Evolutionary conservation across 1,284 basidiomycete species (phyloP), one percentile per base, ranked within the genome.

Genomic region (Irpex lacteus): DNA sequence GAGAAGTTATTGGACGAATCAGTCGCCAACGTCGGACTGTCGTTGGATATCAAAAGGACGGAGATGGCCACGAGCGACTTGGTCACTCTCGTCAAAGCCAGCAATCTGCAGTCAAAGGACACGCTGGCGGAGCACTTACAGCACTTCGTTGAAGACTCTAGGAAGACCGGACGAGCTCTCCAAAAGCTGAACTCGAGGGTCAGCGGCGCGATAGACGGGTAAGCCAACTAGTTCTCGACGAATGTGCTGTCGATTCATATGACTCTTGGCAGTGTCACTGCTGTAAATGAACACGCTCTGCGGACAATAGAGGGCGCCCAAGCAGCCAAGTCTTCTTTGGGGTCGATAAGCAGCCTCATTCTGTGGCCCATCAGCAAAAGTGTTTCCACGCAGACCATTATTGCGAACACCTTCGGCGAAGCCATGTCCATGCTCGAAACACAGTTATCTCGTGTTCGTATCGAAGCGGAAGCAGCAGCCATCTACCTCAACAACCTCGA

Each of bases 1-100:
- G 88, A 86, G 62, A 78, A 87, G 64, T 73, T 92, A 32, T 71
- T 88, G 36, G 86, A 84, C 59, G 82, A 85, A 58, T 78, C 85
- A 0, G 79, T 81, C 0, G 85, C 84, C 2, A 81, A 85, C 0
- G 83, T 85, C 0, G 80, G 79, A 3, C 72, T 91, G 44, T 84
- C 88, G 8, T 71, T 90, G 34, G 83, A 89, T 65, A 83, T 92
- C 64, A 86, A 89, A 75, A 86, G 86, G 73, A 86, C 88, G n/a
- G 86, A 91, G 70, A 86, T 92, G 81, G 90, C 89, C 7, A 89
- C 86, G 1, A 77, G 73, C 38, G 90, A 92, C 71, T 77, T 92
- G 56, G 76, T 84, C 19, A 81, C 83, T 4, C 77, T 90, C 32
- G 86, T 91, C 18, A 80, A 80, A 26, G 74, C 81, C 64, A 91